Percentiles rank a stretch among this genome's conserved stretches.
Evolutionary conservation across 1,284 basidiomycete genomes (phyloP).

Genomic region (Stereum hirsutum): DNA sequence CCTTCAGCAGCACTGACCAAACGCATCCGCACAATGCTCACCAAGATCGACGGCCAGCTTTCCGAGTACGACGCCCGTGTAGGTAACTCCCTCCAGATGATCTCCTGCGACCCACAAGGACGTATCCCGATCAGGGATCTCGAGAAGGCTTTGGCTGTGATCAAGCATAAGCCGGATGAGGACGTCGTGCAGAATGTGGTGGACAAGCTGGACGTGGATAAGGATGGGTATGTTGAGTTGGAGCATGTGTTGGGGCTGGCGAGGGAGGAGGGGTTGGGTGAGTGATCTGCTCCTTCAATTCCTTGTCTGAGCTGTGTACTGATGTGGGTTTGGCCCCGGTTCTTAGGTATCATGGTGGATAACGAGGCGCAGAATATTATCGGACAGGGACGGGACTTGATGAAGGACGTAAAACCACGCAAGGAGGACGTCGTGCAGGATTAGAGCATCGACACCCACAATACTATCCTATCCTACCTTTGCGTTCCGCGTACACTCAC

Average conservation of each 20-base stretch:
- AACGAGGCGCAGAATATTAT: slow-evolving; percentile 67
- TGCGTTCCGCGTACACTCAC: too few relatives aligned
- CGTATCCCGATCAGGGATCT: slow-evolving; percentile 89
- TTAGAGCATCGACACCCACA: slow-evolving; percentile 20
- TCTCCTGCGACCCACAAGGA: slow-evolving; percentile 87
- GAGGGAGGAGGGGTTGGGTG: slow-evolving; percentile 71
- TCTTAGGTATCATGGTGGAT: slow-evolving; percentile 59
- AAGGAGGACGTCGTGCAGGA: slow-evolving; percentile 87
- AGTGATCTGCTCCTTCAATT: slow-evolving; percentile 16
- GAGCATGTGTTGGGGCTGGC: slow-evolving; percentile 77
- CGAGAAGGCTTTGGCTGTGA: slow-evolving; percentile 84
- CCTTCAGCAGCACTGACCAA: slow-evolving; percentile 82
- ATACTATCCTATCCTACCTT: too few relatives aligned
- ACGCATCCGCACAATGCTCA: slow-evolving; percentile 92
- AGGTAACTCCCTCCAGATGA: slow-evolving; percentile 89
- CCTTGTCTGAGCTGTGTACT: too few relatives aligned
- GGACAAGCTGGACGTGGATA: slow-evolving; percentile 92
- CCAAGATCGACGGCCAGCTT: slow-evolving; percentile 91
- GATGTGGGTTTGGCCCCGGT: background rate
- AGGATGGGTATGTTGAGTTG: slow-evolving; percentile 90
- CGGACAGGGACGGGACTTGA: slow-evolving; percentile 66
- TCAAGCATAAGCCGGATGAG: slow-evolving; percentile 90
- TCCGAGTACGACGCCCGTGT: slow-evolving; percentile 90
- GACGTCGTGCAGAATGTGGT: slow-evolving; percentile 86
- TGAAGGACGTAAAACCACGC: slow-evolving; percentile 68